Conservation (phyloP, 768 basidiomycete species). For the Lyophyllum atratum region DNA sequence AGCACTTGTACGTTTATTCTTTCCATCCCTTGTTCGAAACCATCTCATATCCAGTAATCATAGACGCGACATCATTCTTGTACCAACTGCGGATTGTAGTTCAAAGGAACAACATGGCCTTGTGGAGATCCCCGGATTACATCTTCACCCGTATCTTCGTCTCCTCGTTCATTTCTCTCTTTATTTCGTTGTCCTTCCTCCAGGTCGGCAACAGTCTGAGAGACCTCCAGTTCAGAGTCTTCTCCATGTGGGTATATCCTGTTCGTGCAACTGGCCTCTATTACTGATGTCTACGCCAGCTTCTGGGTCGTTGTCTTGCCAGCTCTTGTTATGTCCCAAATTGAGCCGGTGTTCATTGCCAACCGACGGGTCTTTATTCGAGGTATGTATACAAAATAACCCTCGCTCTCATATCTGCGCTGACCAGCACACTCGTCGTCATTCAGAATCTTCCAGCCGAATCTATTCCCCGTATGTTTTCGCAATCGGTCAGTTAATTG, state of each 20-base stretch:
- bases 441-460: conserved; percentile 71
- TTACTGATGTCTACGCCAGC: conserved; percentile 29
- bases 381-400: conserved; percentile 18
- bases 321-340: conserved; percentile 77
- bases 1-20: conserved; percentile 47
- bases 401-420: conserved; percentile 1
- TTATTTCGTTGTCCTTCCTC: conserved; percentile 79
- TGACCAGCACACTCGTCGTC: background rate
- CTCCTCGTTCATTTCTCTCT: conserved; percentile 68
- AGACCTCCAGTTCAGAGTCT: conserved; percentile 79
- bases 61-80: conserved; percentile 75
- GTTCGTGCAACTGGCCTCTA: background rate
- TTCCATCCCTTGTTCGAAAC: background rate
- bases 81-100: conserved; percentile 75
- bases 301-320: conserved; percentile 72
- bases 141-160: conserved; percentile 82
- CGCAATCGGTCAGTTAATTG: conserved; percentile 76
- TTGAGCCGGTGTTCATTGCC: conserved; percentile 82
- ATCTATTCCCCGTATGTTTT: conserved; percentile 89
- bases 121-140: conserved; percentile 87
- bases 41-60: background rate
- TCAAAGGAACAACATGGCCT: conserved; percentile 62
- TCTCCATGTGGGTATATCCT: conserved; percentile 59
- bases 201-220: conserved; percentile 64
- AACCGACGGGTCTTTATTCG: conserved; percentile 55